Base-by-base conservation (phyloP, 176 grass and related monocot genomes). In the Bromus sterilis region DNA sequence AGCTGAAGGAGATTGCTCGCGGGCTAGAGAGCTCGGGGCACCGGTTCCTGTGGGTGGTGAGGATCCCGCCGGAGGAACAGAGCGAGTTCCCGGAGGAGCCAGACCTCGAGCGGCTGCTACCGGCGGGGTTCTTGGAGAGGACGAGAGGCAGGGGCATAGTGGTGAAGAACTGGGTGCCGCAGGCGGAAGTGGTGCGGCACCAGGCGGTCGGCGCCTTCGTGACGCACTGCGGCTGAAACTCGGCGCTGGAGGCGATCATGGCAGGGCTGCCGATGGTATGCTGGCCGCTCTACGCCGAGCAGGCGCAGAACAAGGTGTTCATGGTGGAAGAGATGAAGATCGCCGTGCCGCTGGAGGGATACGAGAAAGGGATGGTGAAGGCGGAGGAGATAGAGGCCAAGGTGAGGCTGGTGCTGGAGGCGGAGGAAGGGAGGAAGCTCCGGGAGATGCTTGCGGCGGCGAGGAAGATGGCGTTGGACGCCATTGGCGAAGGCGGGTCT, bases 271-370 rank as follows among this genome's bases (percentile, higher is more conserved):
- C 91, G 21, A 85, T 93, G 90, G 18, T 97, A 2, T 87, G 77
- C 49, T 97, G 88, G 91, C 94, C 91, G 2, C 18, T 93, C 25
- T 97, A 86, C 60, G 94, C 94, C 28, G 94, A 97, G 80, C 94
- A 97, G 57, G 12, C 62, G 29, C 4, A 84, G 10, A 97, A 97
- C 71, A 93, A 88, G 75, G 84, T 87, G 30, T 48, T 89, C 53
- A 80, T 97, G 83, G 86, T 91, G 28, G 87, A 89, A 44, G 86
- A 89, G 53, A 81, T 89, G 86, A 63, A 18, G 26, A 35, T 97
- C 20, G 89, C 59, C 0, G 78, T 93, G 44, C 14, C 56, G 42
- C 3, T 97, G 29, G 82, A 78, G 24, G 86, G 80, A 0, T 89
- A 73, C 34, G 87, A 91, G 16, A 15, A 82, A 11, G 75, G 75